Base-by-base conservation (phyloP, 2,329 filamentous ascomycete genomes). In the Alternaria triticimaculans region DNA sequence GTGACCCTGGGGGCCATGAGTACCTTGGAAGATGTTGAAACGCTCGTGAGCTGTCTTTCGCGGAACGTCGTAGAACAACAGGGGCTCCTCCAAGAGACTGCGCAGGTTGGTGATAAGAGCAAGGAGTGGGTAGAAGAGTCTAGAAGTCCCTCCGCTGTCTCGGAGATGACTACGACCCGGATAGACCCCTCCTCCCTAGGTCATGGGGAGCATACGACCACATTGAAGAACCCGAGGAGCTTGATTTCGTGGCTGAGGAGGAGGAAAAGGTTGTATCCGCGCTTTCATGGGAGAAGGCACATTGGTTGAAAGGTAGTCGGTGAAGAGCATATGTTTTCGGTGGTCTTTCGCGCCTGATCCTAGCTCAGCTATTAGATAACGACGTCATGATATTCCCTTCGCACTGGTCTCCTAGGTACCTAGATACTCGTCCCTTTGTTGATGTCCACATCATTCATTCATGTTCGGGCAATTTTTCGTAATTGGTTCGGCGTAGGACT, bases 1-100 rank as follows among this genome's bases (percentile, higher is more conserved):
- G 86, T 85, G 6, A 89, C 87, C 62, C 79, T 90, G 2, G 88
- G 89, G 0, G 87, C 88, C 12, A 88, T 88, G 86, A 89, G 85
- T 64, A 89, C 86, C 3, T 74, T 82, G 20, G 76, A 80, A 4
- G 88, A 90, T 65, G 82, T 89, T 14, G 82, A 87, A 11, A 18
- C 28, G 9, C 56, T 63, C 15, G 26, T 60, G 3, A 23, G 30
- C 5, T 54, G 30, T 26, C 56, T 63, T 14, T 50, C 26, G 15
- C 25, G 18, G 23, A 14, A 45, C 23, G 11, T 48, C 0, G 11
- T 37, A n/a, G 25, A 55, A 21, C 23, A 20, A 1, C 28, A n/a
- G 33, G 15, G n/a, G 10, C 4, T 9, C 15, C 12, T 48, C 2
- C 25, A 53, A 15, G 6, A 18, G 15, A 14, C 12, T 5, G 10